A percentile compares a stretch with the other conserved stretches of the same genome.
Conservation (phyloP, 257 asterid genomes). For the Paraleonurus japonicus region DNA sequence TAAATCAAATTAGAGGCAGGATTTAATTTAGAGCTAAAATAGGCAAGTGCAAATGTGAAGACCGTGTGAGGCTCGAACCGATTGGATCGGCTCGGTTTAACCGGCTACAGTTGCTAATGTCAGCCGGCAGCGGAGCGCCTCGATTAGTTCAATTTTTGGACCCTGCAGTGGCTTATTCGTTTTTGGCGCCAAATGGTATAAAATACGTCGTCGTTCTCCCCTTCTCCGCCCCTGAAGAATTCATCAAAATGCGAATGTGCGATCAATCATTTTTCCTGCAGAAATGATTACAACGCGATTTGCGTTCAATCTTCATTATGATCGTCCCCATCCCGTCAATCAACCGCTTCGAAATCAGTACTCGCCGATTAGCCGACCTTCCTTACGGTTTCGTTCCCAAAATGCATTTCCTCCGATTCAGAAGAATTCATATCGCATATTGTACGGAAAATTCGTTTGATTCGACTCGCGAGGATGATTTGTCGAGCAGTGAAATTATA, state of each 20-base stretch:
- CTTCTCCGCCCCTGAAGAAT: background rate
- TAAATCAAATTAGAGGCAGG: no score
- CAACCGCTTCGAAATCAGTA: constrained; percentile 4
- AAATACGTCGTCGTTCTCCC: constrained; percentile 11
- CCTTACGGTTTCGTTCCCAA: constrained; percentile 12
- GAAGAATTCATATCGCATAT: constrained; percentile 19
- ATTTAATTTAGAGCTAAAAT: no score
- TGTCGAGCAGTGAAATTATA: background rate
- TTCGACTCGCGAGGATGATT: constrained; percentile 21
- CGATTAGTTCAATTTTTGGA: constrained; percentile 15
- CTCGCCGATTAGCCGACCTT: constrained; percentile 16
- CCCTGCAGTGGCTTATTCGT: background rate
- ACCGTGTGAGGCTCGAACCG: background rate
- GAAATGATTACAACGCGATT: constrained; percentile 31
- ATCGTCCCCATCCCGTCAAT: background rate
- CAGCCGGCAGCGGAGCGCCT: constrained; percentile 27
- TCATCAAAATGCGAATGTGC: background rate
- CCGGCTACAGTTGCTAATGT: background rate
- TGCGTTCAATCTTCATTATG: constrained; percentile 13
- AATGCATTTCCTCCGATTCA: constrained; percentile 17
- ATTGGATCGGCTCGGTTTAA: background rate
- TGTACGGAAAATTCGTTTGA: constrained; percentile 4
- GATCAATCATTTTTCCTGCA: background rate
- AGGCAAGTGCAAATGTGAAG: no score
- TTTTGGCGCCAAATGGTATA: constrained; percentile 28